These are phyloP conservation scores for Tolypocladium pustulatum DNA, from an alignment of 2,329 filamentous ascomycete species.

Conservation along the genomic window DNA sequence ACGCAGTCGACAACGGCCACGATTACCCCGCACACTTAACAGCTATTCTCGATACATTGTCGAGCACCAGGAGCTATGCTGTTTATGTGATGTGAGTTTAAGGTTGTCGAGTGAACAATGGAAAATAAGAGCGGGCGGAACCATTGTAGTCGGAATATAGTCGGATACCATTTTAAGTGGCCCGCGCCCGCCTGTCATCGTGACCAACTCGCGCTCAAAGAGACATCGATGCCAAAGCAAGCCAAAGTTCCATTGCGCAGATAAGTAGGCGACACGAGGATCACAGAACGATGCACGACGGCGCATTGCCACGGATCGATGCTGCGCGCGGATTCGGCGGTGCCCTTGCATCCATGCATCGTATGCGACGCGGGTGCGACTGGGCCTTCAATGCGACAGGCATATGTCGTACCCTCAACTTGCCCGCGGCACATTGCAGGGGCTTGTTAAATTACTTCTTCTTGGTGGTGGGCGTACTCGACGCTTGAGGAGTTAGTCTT, in stretches of 20 bases:
- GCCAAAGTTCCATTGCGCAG: neutral
- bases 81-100: neutral
- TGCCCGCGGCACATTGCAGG: too few species aligned
- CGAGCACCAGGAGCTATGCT: neutral
- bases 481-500: too few species aligned
- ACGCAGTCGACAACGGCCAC: neutral
- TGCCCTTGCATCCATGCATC: neutral
- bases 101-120: constrained; percentile 2
- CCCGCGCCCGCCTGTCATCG: neutral
- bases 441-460: too few species aligned
- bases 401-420: neutral
- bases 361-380: neutral
- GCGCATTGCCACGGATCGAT: neutral
- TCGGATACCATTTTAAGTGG: constrained; percentile 9
- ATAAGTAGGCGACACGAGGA: neutral
- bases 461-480: too few species aligned
- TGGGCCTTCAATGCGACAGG: neutral
- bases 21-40: neutral
- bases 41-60: neutral
- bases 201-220: neutral
- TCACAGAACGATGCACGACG: neutral
- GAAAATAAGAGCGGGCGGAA: neutral
- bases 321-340: neutral
- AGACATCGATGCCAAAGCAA: neutral
- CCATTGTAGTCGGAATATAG: constrained; percentile 11